These are phyloP conservation scores for Cruciata laevipes DNA, from an alignment of 257 asterid genomes.

Conservation along the genomic window DNA sequence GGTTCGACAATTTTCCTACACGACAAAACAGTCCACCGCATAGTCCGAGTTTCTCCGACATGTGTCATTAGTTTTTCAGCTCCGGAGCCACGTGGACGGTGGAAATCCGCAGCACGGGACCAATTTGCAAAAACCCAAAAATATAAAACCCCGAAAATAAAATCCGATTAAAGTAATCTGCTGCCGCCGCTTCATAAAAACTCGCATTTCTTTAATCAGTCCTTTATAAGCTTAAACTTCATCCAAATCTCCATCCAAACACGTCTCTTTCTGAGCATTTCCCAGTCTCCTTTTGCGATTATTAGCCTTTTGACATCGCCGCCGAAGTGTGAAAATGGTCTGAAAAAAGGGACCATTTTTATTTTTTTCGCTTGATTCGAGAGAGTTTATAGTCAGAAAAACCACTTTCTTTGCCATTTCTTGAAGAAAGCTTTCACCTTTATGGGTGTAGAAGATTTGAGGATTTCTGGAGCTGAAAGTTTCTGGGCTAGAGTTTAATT, in stretches of 20 bases:
- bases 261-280: neutral
- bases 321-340: conserved; percentile 24
- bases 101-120: conserved; percentile 22
- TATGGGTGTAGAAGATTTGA: neutral
- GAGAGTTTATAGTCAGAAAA: conserved; percentile 2
- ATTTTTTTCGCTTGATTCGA: conserved; percentile 16
- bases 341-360: conserved; percentile 16
- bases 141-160: neutral
- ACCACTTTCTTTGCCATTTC: neutral
- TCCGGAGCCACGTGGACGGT: conserved; percentile 53
- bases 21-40: conserved; percentile 39
- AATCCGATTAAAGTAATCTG: neutral
- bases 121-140: neutral
- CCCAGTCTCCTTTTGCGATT: conserved; percentile 5
- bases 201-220: neutral
- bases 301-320: conserved; percentile 11
- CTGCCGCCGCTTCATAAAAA: too few relatives aligned
- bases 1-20: conserved; percentile 27
- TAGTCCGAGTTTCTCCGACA: conserved; percentile 48
- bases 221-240: conserved; percentile 11
- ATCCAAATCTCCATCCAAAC: conserved; percentile 14
- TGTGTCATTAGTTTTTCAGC: conserved; percentile 35
- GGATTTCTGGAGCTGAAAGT: neutral
- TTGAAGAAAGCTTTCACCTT: conserved; percentile 1
- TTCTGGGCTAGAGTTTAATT: neutral